Base-by-base conservation (phyloP, 352 stramenopile species). In the Phytophthora hibernalis region DNA sequence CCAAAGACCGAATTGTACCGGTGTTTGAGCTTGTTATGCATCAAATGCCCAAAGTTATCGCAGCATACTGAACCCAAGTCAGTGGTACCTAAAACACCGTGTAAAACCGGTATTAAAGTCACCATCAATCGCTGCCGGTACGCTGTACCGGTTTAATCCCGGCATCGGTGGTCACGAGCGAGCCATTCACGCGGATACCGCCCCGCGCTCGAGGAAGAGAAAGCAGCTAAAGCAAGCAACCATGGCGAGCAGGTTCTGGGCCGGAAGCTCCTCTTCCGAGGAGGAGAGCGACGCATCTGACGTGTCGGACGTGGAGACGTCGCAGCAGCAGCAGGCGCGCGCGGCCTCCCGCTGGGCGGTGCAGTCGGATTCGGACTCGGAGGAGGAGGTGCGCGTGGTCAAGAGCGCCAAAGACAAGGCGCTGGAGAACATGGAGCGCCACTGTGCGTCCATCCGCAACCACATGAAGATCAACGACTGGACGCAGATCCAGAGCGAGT, bases 401-500 rank as follows among this genome's bases (percentile, higher is more conserved):
- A 98, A 98, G 82, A 98, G 88, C 28, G 94, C 86, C 61, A 98
- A 98, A 85, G 92, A 98, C 67, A 95, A 96, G 57, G 85, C 93
- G 49, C 82, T 97, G 30, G 76, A 91, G 52, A 68, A 70, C 54
- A 86, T 93, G 54, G 83, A 93, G 52, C 83, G 80, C 57, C 70
- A 78, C 30, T 96, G 89, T 69, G 65, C 61, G 21, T 53, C 64
- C 44, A 93, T 96, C 58, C 85, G 83, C 60, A 98, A 97, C 72
- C 81, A 90, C 72, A 98, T 98, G 83, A 98, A 98, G 85, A 98
- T 97, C 70, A 95, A 97, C 59, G 95, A 98, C 81, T 98, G 97
- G 87, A 95, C 88, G 66, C 88, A 90, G 66, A 98, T 99, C 74
- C 96, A 98, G 80, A 81, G 71, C 30, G 93, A 98, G 77, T 99